Percentiles rank a stretch among this genome's conserved stretches.
Conservation (phyloP, 1,284 basidiomycete species). For the Schizophyllum amplum region DNA sequence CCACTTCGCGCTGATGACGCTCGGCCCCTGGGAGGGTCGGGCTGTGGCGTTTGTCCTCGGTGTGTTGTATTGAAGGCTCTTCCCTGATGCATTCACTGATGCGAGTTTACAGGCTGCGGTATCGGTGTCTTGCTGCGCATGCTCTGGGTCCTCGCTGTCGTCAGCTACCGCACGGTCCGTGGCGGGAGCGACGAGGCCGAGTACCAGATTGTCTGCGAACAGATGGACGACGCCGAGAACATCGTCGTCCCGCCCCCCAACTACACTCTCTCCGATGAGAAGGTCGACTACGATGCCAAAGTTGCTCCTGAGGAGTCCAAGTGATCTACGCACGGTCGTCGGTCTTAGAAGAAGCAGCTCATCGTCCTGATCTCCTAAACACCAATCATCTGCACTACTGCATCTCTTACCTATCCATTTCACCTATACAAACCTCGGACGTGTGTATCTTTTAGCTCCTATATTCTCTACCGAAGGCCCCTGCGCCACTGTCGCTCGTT, state of each 20-base stretch:
- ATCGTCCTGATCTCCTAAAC: no score
- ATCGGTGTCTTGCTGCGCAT: conserved; percentile 72
- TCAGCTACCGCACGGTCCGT: conserved; percentile 46
- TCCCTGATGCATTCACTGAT: background rate
- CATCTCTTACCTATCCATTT: no score
- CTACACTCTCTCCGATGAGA: conserved; percentile 42
- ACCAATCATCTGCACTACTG: no score
- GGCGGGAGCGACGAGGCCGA: conserved; percentile 24
- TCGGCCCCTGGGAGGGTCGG: conserved; percentile 76
- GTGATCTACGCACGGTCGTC: no score
- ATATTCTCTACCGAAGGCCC: no score
- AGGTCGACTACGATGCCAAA: conserved; percentile 15
- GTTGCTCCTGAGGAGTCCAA: background rate
- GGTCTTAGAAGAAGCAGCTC: no score
- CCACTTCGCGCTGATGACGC: conserved; percentile 51
- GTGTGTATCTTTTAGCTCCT: no score
- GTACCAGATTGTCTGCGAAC: conserved; percentile 14
- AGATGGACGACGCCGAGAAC: conserved; percentile 21
- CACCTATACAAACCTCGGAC: no score
- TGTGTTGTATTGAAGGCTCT: conserved; percentile 23
- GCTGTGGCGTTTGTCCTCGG: conserved; percentile 74
- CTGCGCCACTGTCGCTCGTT: no score
- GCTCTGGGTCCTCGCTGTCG: conserved; percentile 60
- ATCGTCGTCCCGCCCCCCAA: conserved; percentile 38
- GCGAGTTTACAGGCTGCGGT: conserved; percentile 50